Conservation (phyloP, 1,139 yeast genomes). For the Torulaspora pretoriensis region DNA sequence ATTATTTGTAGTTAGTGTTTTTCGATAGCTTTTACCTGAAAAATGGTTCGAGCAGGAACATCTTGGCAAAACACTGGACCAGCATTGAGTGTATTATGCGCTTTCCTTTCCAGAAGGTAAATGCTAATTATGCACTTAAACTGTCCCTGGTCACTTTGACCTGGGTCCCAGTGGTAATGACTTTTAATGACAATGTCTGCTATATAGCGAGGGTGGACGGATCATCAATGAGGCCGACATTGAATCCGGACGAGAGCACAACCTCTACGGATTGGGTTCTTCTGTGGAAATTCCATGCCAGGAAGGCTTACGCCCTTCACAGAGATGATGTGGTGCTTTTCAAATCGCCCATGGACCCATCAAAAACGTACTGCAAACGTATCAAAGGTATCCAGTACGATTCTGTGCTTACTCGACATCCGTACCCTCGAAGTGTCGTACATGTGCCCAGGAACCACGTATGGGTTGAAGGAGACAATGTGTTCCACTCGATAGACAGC, state of each 20-base stretch:
- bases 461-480: slow-evolving; percentile 94
- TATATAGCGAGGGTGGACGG: slow-evolving; percentile 81
- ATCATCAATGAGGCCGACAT: slow-evolving; percentile 82
- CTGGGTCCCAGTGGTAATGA: slow-evolving; percentile 79
- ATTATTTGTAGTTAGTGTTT: not conserved
- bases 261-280: slow-evolving; percentile 58
- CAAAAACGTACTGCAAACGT: slow-evolving; percentile 67
- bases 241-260: slow-evolving; percentile 62
- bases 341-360: slow-evolving; percentile 76
- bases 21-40: not conserved
- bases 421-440: slow-evolving; percentile 61
- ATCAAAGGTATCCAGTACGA: slow-evolving; percentile 75
- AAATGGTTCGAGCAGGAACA: not conserved
- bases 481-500: slow-evolving; percentile 76
- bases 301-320: slow-evolving; percentile 44
- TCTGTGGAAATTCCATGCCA: slow-evolving; percentile 60
- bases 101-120: not conserved
- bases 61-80: not conserved
- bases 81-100: not conserved
- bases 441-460: slow-evolving; percentile 72
- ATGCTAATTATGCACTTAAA: slow-evolving; percentile 8
- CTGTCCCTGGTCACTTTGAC: slow-evolving; percentile 36
- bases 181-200: slow-evolving; percentile 65
- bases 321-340: slow-evolving; percentile 74
- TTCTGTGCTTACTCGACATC: slow-evolving; percentile 52